Evolutionary conservation across 371 early-diverging fungal genomes (phyloP).

Genomic region (Nematocida minor): DNA sequence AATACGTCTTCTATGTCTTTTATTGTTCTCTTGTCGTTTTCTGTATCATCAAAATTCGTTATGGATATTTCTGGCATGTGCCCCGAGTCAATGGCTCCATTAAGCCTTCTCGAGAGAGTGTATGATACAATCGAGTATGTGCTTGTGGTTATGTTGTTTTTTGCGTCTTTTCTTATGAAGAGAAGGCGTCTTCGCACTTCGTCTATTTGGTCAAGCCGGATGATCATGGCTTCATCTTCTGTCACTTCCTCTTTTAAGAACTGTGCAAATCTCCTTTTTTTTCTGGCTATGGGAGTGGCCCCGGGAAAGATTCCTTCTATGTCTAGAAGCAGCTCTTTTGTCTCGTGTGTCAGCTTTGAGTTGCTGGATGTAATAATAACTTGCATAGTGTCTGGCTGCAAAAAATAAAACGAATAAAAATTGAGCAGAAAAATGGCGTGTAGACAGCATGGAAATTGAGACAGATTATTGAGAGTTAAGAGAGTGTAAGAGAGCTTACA

Average conservation of each 20-base stretch:
- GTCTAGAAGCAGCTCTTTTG: slow-evolving; percentile 35
- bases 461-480: too few species aligned
- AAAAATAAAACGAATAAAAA: slow-evolving; percentile 16
- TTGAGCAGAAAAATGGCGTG: too few species aligned
- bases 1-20: slow-evolving; percentile 23
- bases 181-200: slow-evolving; percentile 1
- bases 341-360: slow-evolving; percentile 20
- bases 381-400: slow-evolving; percentile 14
- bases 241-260: slow-evolving; percentile 35
- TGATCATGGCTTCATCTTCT: slow-evolving; percentile 42
- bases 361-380: slow-evolving; percentile 49
- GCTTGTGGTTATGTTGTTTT: slow-evolving; percentile 25
- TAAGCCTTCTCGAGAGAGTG: slow-evolving; percentile 13
- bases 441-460: too few species aligned
- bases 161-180: slow-evolving; percentile 14
- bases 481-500: too few species aligned
- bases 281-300: slow-evolving; percentile 18
- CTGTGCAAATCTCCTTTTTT: slow-evolving; percentile 7
- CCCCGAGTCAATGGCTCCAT: slow-evolving; percentile 36
- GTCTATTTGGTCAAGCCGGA: slow-evolving; percentile 43
- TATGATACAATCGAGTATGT: slow-evolving; percentile 42
- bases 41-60: slow-evolving; percentile 35
- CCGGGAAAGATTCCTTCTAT: slow-evolving; percentile 43
- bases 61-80: slow-evolving; percentile 44
- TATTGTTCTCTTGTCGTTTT: slow-evolving; percentile 19